Percentiles rank a stretch among this genome's conserved stretches.
Conservation (phyloP, 192 early-diverging fungal species). For the Funneliformis mosseae region DNA sequence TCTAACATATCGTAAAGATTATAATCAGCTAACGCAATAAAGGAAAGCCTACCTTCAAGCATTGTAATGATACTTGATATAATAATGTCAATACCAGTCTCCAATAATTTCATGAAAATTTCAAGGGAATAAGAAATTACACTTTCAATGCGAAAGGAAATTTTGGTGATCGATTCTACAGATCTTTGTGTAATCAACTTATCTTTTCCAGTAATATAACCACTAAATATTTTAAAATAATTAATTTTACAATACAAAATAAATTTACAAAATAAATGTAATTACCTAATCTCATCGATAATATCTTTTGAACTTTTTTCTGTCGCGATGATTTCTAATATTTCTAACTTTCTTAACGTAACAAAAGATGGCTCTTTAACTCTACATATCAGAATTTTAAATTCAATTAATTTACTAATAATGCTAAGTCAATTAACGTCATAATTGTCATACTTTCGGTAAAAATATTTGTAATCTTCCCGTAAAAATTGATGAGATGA, state of each 20-base stretch:
- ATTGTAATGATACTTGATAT: conserved; percentile 7
- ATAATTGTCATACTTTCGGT: conserved; percentile 29
- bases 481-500: not conserved
- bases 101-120: conserved; percentile 29
- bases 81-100: not conserved
- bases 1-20: no score
- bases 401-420: not conserved
- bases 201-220: conserved; percentile 12
- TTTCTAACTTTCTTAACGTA: conserved; percentile 11
- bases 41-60: conserved; percentile 7
- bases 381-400: not conserved
- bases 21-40: not conserved
- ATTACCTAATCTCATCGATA: conserved; percentile 27
- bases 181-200: conserved; percentile 2
- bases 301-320: conserved; percentile 1
- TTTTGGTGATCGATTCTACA: conserved; percentile 4
- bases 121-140: conserved; percentile 21
- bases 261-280: not conserved
- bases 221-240: not conserved
- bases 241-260: not conserved
- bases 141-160: not conserved
- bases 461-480: conserved; percentile 20
- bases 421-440: not conserved
- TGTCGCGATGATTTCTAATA: not conserved
- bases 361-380: conserved; percentile 27